Evolutionary conservation across 371 early-diverging fungal species (phyloP).

Genomic region (Syncephalastrum sp.): DNA sequence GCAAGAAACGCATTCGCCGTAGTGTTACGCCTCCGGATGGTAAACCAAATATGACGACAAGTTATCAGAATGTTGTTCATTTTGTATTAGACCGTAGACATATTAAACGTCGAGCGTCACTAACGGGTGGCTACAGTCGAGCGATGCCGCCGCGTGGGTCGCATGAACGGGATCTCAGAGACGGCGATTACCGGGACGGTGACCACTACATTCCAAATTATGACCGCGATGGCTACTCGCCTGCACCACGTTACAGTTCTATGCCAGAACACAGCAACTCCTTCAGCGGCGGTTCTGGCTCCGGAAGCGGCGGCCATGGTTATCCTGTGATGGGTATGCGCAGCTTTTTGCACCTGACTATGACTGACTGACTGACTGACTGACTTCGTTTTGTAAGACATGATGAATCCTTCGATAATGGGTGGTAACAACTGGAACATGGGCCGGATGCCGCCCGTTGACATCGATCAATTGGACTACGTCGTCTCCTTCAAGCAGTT

Average conservation of each 20-base stretch:
- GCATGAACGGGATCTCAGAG: slow-evolving; percentile 11
- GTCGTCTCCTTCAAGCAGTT: slow-evolving; percentile 79
- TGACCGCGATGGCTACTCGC: slow-evolving; percentile 75
- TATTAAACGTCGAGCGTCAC: slow-evolving; percentile 50
- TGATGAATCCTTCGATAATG: neutral
- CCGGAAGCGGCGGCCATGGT: slow-evolving; percentile 3
- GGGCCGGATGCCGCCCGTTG: slow-evolving; percentile 38
- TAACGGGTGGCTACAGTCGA: slow-evolving; percentile 17
- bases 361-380: neutral
- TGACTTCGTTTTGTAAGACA: neutral
- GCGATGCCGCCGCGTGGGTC: slow-evolving; percentile 13
- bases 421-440: neutral
- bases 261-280: slow-evolving; percentile 26
- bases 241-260: slow-evolving; percentile 59
- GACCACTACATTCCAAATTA: slow-evolving; percentile 87
- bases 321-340: slow-evolving; percentile 36
- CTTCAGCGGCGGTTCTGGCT: slow-evolving; percentile 9
- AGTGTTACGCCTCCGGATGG: slow-evolving; percentile 52
- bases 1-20: slow-evolving; percentile 42
- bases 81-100: slow-evolving; percentile 46
- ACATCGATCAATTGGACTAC: slow-evolving; percentile 78
- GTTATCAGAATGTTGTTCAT: neutral
- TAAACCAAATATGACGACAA: slow-evolving; percentile 13
- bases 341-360: neutral
- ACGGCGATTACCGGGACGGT: slow-evolving; percentile 46